A percentile compares a stretch with the other conserved stretches of the same genome.
These are phyloP conservation scores for Asparagopsis taxiformis DNA, from an alignment of 31 red algal genomes.

Conservation along the genomic window DNA sequence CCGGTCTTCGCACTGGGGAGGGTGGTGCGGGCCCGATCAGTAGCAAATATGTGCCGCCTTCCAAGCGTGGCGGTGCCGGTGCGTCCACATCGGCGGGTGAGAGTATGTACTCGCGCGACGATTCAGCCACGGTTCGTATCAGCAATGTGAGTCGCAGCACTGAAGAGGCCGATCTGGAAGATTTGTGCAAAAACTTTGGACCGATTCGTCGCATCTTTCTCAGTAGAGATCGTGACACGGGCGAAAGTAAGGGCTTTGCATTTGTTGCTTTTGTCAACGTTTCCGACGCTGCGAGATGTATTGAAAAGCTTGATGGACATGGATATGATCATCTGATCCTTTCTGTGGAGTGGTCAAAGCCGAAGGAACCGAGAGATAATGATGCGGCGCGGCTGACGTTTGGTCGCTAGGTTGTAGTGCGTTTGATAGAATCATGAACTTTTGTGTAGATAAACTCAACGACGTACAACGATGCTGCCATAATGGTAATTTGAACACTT, in stretches of 20 bases:
- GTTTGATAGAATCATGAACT: too few species aligned
- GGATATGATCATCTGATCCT: constrained; percentile 98
- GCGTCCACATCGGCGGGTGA: constrained; percentile 36
- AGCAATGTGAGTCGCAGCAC: constrained; percentile 91
- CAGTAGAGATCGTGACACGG: constrained; percentile 85
- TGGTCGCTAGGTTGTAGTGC: constrained; percentile 14
- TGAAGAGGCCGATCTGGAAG: constrained; percentile 88
- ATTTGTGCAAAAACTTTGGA: constrained; percentile 86
- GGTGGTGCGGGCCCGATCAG: constrained; percentile 20
- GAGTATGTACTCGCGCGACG: constrained; percentile 78
- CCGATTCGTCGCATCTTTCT: constrained; percentile 84
- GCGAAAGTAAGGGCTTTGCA: constrained; percentile 92
- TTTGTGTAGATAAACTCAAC: too few species aligned
- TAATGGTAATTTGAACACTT: too few species aligned
- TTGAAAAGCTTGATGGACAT: constrained; percentile 88
- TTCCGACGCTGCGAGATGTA: constrained; percentile 66
- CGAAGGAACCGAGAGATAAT: constrained; percentile 73
- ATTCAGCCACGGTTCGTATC: constrained; percentile 87
- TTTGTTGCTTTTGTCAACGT: constrained; percentile 84
- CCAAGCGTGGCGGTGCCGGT: constrained; percentile 59
- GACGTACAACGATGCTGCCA: too few species aligned
- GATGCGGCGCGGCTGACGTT: constrained; percentile 20
- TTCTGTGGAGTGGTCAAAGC: constrained; percentile 92
- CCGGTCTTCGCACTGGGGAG: constrained; percentile 15
- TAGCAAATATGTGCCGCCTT: constrained; percentile 80